A percentile compares a stretch with the other conserved stretches of the same genome.
Evolutionary conservation across 768 basidiomycete genomes (phyloP).

Genomic region (Amanita pallidorosea): DNA sequence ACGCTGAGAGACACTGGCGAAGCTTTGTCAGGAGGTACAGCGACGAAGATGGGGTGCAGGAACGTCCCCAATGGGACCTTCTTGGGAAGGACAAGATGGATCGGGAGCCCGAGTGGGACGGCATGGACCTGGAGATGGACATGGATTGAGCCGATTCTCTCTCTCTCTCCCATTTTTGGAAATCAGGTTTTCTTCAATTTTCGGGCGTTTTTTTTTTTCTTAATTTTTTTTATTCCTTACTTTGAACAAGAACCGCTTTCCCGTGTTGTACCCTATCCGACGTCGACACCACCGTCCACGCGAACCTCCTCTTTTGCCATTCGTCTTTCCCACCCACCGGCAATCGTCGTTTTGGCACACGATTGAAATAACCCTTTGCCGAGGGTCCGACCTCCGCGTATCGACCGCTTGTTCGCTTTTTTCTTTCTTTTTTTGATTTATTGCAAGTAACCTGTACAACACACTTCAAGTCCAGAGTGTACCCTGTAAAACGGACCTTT

Average conservation of each 20-base stretch:
- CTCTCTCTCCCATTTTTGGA: neutral
- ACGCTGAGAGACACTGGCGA: slow-evolving; percentile 7
- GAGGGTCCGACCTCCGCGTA: no score
- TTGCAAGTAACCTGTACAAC: neutral
- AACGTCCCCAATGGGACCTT: slow-evolving; percentile 16
- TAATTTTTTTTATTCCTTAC: no score
- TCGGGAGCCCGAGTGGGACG: slow-evolving; percentile 35
- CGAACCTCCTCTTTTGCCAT: no score
- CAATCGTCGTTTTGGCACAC: neutral
- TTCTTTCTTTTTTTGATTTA: neutral
- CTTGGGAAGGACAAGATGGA: slow-evolving; percentile 23
- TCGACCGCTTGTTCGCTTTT: no score
- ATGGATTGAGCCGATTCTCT: slow-evolving; percentile 30
- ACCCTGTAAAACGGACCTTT: neutral
- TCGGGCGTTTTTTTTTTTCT: neutral
- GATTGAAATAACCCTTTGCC: no score
- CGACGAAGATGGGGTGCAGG: slow-evolving; percentile 19
- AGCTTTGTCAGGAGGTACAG: slow-evolving; percentile 12
- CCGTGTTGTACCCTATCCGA: no score
- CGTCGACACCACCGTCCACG: no score
- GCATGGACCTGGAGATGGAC: slow-evolving; percentile 69
- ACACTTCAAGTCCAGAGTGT: neutral
- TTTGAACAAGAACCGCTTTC: no score
- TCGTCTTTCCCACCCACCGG: neutral
- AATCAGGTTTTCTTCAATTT: neutral